Evolutionary conservation across 2,329 filamentous ascomycete species (phyloP).

Genomic region (Fusarium tjaetaba): DNA sequence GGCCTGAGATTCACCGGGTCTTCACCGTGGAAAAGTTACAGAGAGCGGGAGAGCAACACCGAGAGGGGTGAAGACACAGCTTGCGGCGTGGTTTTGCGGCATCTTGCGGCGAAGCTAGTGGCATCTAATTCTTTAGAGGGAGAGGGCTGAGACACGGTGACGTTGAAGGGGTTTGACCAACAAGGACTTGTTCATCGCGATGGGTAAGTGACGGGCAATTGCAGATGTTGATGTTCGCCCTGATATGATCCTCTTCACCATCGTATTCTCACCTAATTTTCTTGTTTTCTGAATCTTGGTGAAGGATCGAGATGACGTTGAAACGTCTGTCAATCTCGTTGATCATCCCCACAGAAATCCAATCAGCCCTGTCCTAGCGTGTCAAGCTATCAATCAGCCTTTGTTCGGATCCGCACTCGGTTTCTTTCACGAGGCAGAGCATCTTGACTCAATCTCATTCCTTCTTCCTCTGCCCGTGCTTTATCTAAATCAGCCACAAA

Average conservation of each 20-base stretch:
- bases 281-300: background rate
- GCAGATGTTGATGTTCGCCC: background rate
- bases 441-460: conserved; percentile 4
- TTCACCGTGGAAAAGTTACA: background rate
- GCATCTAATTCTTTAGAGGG: background rate
- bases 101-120: conserved; percentile 1
- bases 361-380: conserved; percentile 16
- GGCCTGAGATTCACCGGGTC: background rate
- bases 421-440: background rate
- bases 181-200: no score
- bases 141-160: background rate
- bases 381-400: background rate
- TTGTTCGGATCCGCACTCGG: conserved; percentile 4
- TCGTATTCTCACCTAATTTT: background rate
- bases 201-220: background rate
- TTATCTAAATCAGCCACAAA: background rate
- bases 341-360: background rate
- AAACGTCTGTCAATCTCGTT: background rate
- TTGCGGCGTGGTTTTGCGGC: conserved; percentile 6
- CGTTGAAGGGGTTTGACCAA: background rate
- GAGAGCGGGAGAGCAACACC: conserved; percentile 9
- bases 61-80: background rate
- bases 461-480: background rate
- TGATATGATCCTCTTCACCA: background rate
- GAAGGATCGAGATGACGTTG: conserved; percentile 2